Percentiles rank a stretch among this genome's conserved stretches.
These are phyloP conservation scores for Aspergillus egyptiacus DNA, from an alignment of 495 filamentous ascomycete genomes.

Conservation along the genomic window DNA sequence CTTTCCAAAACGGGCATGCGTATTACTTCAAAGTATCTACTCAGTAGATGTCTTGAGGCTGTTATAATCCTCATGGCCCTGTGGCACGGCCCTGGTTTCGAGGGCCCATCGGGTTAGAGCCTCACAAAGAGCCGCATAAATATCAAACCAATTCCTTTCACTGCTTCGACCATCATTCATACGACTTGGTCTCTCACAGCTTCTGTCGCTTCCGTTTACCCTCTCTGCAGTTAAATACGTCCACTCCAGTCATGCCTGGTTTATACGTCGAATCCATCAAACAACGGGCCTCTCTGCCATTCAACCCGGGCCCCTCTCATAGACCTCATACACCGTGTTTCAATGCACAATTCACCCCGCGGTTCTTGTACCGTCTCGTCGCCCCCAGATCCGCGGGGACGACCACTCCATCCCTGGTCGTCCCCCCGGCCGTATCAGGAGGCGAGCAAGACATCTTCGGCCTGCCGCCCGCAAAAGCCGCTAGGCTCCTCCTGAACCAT, in stretches of 20 bases:
- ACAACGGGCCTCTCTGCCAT: neutral
- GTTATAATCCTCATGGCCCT: no score
- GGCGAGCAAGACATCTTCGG: conserved; percentile 6
- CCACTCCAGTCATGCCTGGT: neutral
- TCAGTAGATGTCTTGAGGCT: no score
- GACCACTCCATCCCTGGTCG: neutral
- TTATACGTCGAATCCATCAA: neutral
- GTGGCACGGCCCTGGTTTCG: no score
- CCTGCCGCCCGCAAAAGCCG: neutral
- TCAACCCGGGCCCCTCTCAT: neutral
- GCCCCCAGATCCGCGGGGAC: neutral
- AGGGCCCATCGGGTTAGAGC: no score
- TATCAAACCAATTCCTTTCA: neutral
- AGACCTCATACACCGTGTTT: neutral
- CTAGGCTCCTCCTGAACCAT: conserved; percentile 19
- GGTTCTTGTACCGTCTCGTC: conserved; percentile 7
- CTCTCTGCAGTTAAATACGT: no score
- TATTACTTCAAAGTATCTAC: no score
- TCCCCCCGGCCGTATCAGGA: neutral
- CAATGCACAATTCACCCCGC: neutral
- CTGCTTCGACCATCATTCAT: neutral
- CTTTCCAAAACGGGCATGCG: no score
- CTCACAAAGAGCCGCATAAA: no score
- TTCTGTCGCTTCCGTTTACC: no score
- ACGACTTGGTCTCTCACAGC: no score